A percentile compares a stretch with the other conserved stretches of the same genome.
These are phyloP conservation scores for Metschnikowia orientalis DNA, from an alignment of 805 yeast species.

Conservation along the genomic window DNA sequence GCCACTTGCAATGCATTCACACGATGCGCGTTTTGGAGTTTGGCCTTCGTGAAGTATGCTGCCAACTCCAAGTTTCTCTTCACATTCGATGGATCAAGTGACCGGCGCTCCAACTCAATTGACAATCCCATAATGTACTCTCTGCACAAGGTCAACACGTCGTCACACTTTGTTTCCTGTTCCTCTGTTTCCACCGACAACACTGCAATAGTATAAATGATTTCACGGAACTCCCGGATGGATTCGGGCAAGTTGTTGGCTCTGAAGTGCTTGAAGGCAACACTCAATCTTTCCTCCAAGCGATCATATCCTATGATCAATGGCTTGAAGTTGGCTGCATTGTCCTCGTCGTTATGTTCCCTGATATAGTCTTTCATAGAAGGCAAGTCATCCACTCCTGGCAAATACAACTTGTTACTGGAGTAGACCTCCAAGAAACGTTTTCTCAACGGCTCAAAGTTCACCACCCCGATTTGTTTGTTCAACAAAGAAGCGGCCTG, in stretches of 20 bases:
- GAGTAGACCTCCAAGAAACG: conserved; percentile 83
- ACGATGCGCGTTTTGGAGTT: conserved; percentile 77
- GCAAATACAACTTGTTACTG: conserved; percentile 69
- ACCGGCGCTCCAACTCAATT: conserved; percentile 85
- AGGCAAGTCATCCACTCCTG: conserved; percentile 71
- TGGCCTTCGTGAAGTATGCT: conserved; percentile 86
- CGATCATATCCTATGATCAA: conserved; percentile 67
- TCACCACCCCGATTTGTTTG: conserved; percentile 81
- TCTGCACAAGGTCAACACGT: conserved; percentile 67
- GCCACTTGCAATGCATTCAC: conserved; percentile 91
- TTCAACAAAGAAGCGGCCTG: conserved; percentile 90
- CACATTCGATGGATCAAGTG: conserved; percentile 62
- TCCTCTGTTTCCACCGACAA: conserved; percentile 67
- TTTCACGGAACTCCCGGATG: conserved; percentile 69
- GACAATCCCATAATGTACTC: conserved; percentile 91
- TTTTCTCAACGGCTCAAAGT: conserved; percentile 81
- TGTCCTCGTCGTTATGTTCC: conserved; percentile 56
- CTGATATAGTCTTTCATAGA: conserved; percentile 67
- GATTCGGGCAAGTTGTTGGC: conserved; percentile 81
- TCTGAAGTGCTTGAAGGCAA: conserved; percentile 79
- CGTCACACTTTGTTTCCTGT: conserved; percentile 71
- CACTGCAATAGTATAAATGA: conserved; percentile 71
- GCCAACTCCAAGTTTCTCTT: conserved; percentile 92
- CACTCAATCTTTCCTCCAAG: conserved; percentile 56
- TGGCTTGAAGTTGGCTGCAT: conserved; percentile 49